Conservation (phyloP, 31 red algal genomes). For the Asparagopsis taxiformis region DNA sequence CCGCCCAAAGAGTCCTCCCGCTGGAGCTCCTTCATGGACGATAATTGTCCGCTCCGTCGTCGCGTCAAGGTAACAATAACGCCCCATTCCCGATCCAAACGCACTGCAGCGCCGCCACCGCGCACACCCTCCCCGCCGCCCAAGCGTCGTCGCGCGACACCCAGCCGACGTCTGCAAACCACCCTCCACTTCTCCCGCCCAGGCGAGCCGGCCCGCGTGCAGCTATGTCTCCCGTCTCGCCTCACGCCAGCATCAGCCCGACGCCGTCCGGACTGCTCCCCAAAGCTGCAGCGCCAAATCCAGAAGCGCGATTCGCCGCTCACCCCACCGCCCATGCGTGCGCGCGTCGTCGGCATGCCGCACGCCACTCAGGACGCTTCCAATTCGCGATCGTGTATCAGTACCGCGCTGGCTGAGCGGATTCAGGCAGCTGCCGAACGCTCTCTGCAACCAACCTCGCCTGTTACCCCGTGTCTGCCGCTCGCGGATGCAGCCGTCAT, state of each 20-base stretch:
- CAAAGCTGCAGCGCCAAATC: not conserved
- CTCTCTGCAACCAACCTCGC: not conserved
- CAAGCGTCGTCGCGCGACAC: conserved; percentile 15
- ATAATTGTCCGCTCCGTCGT: conserved; percentile 55
- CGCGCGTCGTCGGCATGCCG: not conserved
- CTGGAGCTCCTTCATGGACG: conserved; percentile 51
- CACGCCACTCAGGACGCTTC: not conserved
- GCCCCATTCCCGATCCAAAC: not conserved
- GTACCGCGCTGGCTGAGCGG: not conserved
- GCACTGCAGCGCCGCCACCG: not conserved
- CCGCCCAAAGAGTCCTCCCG: not conserved
- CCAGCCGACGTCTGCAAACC: not conserved
- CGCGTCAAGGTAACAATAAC: conserved; percentile 62
- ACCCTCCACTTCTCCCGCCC: not conserved
- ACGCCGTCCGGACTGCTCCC: not conserved
- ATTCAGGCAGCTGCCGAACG: not conserved
- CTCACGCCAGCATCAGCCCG: too few relatives aligned
- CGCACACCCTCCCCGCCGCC: conserved; percentile 3
- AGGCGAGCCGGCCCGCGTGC: not conserved
- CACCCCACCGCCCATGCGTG: not conserved
- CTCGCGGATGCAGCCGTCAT: conserved; percentile 26
- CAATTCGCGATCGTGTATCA: not conserved
- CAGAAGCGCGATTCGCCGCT: not conserved
- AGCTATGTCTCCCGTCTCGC: not conserved
- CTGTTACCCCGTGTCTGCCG: not conserved